Base-by-base conservation (phyloP, 179 eudicot genomes). In the Nepenthes alata region DNA sequence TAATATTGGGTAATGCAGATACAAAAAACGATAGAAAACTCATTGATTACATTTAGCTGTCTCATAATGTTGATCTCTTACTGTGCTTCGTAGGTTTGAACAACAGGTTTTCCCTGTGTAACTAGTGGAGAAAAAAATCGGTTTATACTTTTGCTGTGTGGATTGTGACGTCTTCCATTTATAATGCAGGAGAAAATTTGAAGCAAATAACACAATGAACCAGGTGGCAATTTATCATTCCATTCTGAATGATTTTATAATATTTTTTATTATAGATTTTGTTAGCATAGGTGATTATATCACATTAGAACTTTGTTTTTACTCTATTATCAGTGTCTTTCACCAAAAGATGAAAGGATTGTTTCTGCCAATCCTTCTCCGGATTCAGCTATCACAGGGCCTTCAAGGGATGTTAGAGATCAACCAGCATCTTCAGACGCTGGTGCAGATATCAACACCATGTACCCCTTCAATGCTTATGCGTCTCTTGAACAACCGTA, bases 341-440 rank as follows among this genome's bases (percentile, higher is more conserved):
- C 81, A 35, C 95, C 94, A 58, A 83, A 89, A 76, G 85, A 81
- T 72, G 93, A 83, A 80, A 89, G 88, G 80, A 73, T 76, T 77
- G 88, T 72, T 74, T 72, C 93, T 66, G 65, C 83, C 70, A 85
- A 80, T 78, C 83, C 89, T 73, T 74, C 90, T 63, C 73, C 83
- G 44, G 94, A 84, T 80, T 79, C 84, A 64, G 81, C 78, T 65
- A 78, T 81, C 71, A 38, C 82, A 58, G 87, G 84, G 63, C 77
- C 90, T 66, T 60, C 85, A 59, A 78, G 79, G 38, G 78, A 67
- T 71, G 74, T 70, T 66, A 68, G 80, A 56, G 87, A 77, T 47
- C 89, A 83, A 64, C 74, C 79, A 36, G 84, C 75, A 60, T 67
- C 78, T 58, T 69, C 77, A 58, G 84, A 72, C 57, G 68, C 78